A percentile compares a stretch with the other conserved stretches of the same genome.
These are phyloP conservation scores for Osmozyma mogii DNA, from an alignment of 805 yeast species.

Conservation along the genomic window DNA sequence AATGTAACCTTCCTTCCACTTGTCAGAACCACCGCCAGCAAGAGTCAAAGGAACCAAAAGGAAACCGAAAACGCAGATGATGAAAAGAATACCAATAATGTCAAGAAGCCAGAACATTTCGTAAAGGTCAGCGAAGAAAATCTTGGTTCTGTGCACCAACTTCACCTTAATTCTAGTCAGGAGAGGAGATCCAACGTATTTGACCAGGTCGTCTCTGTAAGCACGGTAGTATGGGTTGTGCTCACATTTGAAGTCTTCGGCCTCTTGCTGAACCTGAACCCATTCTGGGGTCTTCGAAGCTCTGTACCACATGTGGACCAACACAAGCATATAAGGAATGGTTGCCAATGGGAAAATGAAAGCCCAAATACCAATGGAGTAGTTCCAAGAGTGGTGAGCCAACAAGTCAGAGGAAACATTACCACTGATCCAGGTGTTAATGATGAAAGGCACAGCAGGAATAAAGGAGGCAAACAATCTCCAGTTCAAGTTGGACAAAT, in stretches of 20 bases:
- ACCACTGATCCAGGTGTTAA: conserved; percentile 75
- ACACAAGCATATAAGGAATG: conserved; percentile 49
- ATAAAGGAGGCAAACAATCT: conserved; percentile 57
- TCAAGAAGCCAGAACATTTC: conserved; percentile 64
- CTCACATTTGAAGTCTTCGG: conserved; percentile 14
- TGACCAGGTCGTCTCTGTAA: conserved; percentile 15
- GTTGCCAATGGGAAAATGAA: conserved; percentile 61
- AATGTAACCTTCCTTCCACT: conserved; percentile 55
- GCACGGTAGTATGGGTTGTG: neutral
- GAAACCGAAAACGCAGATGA: conserved; percentile 53
- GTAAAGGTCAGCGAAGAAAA: conserved; percentile 23
- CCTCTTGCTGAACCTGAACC: conserved; percentile 33
- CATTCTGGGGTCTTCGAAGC: conserved; percentile 51
- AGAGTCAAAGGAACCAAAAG: conserved; percentile 66
- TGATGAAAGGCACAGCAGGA: conserved; percentile 65
- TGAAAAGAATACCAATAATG: conserved; percentile 49
- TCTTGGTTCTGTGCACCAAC: conserved; percentile 1
- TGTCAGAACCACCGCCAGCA: conserved; percentile 51
- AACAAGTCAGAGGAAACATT: conserved; percentile 37
- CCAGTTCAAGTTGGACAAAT: conserved; percentile 63
- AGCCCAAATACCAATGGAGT: conserved; percentile 72
- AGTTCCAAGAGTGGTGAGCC: conserved; percentile 53
- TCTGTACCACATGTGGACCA: conserved; percentile 46
- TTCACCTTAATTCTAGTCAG: neutral
- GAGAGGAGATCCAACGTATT: too few relatives aligned